Evolutionary conservation across 768 basidiomycete genomes (phyloP).

Genomic region (Russula sp.): DNA sequence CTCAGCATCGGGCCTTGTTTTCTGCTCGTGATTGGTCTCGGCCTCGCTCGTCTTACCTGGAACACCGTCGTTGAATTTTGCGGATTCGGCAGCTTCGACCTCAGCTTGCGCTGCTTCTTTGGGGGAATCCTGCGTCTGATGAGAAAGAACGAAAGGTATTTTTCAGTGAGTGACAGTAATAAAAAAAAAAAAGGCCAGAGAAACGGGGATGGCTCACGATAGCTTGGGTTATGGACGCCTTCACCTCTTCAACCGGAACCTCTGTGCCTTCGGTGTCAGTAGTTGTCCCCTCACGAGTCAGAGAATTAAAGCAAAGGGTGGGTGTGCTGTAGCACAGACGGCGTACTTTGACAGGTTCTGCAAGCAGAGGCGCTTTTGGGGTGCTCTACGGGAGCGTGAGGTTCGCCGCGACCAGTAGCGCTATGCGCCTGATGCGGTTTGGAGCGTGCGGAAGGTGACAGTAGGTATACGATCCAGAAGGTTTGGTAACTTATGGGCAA

Average conservation of each 20-base stretch:
- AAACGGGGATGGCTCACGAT: conserved; percentile 14
- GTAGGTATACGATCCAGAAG: conserved; percentile 17
- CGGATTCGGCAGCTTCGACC: conserved; percentile 19
- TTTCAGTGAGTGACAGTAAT: not conserved
- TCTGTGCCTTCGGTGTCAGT: conserved; percentile 29
- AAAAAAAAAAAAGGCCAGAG: not conserved
- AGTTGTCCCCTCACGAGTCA: conserved; percentile 8
- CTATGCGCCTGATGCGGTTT: conserved; percentile 37
- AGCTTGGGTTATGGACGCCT: conserved; percentile 26
- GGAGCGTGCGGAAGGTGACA: conserved; percentile 22
- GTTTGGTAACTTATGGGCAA: conserved; percentile 30
- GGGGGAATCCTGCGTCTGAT: conserved; percentile 25
- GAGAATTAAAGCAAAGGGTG: not conserved
- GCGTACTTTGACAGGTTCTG: conserved; percentile 5
- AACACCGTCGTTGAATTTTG: conserved; percentile 18
- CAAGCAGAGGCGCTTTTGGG: conserved; percentile 36
- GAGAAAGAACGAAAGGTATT: not conserved
- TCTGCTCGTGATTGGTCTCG: conserved; percentile 26
- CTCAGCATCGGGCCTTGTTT: conserved; percentile 23
- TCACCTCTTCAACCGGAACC: conserved; percentile 27
- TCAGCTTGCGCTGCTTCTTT: conserved; percentile 28
- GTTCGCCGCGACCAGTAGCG: conserved; percentile 49
- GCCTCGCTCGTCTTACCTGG: conserved; percentile 26
- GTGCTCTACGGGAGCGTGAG: conserved; percentile 44
- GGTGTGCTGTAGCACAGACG: not conserved